Base-by-base conservation (phyloP, 768 basidiomycete species). In the Agaricus sinodeliciosus region DNA sequence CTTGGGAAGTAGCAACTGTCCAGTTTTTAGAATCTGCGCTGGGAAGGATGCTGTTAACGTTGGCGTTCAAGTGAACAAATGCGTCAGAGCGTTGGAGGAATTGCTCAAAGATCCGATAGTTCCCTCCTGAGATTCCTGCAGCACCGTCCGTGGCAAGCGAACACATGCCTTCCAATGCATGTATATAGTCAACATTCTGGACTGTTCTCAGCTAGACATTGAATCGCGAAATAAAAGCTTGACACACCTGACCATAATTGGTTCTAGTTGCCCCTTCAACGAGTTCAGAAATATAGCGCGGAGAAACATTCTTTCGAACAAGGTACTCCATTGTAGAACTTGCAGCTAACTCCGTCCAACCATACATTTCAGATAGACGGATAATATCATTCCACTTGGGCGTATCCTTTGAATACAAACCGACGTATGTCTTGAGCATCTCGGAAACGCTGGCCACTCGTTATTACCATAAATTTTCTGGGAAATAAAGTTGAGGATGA, bases 211-310 rank as follows among this genome's bases (percentile, higher is more conserved):
- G 53, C 26, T 48, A 45, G 31, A 47, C 35, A 11, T 46, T 48
- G 9, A 34, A 39, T 34, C 36, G 47, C 27, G 31, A 48, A 41
- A 15, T 35, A 49, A 18, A n/a, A 25, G n/a, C 3, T 22, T 9
- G 13, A 49, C 66, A 16, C 52, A 85, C 84, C 72, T 87, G 85
- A 46, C 85, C 86, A 60, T 93, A 93, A 65, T 92, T 94, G 37
- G 90, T 88, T 36, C 91, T 77, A 7, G 89, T 88, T 2, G 85
- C 81, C 3, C 81, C 87, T 49, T 91, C 90, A 28, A 93, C 74
- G 43, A 94, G 67, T 68, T 97, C 94, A 25, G 69, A 69, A 4
- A 79, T 71, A 69, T 84, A 95, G 43, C 70, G 70, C 37, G 72
- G 62, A 27, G 77, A 69, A 35, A 94, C 73, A 18, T 80, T 81